These are phyloP conservation scores for Flaveria brownii DNA, from an alignment of 129 eudicot genomes.

Conservation along the genomic window DNA sequence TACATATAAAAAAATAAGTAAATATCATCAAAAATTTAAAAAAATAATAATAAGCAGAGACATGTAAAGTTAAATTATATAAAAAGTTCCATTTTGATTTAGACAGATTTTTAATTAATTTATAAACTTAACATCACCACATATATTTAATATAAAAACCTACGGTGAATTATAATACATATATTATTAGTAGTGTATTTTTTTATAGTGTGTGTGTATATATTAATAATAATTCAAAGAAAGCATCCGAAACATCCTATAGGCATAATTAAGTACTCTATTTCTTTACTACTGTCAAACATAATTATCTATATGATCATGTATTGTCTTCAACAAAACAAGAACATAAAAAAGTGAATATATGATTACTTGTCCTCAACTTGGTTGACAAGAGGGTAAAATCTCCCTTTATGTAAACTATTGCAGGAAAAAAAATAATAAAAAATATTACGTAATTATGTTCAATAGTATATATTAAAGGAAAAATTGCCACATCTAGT, in stretches of 20 bases:
- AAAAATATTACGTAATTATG: neutral
- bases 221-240: neutral
- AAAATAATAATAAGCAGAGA: neutral
- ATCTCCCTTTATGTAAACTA: slow-evolving; percentile 13
- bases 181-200: no score
- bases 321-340: slow-evolving; percentile 39
- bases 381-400: slow-evolving; percentile 33
- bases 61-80: no score
- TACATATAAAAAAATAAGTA: neutral
- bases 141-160: no score
- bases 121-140: no score
- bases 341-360: slow-evolving; percentile 17
- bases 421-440: neutral
- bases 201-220: neutral
- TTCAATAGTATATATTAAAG: neutral
- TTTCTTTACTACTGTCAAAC: slow-evolving; percentile 29
- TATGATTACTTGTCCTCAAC: slow-evolving; percentile 42
- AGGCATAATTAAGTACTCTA: slow-evolving; percentile 29
- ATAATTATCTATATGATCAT: slow-evolving; percentile 69
- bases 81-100: no score
- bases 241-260: slow-evolving; percentile 15
- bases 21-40: neutral
- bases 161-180: no score
- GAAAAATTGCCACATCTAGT: no score
- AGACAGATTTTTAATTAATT: no score